Evolutionary conservation across 331 rosid species (phyloP), one percentile per base, ranked within the genome.

Genomic region (Malus hybrid): DNA sequence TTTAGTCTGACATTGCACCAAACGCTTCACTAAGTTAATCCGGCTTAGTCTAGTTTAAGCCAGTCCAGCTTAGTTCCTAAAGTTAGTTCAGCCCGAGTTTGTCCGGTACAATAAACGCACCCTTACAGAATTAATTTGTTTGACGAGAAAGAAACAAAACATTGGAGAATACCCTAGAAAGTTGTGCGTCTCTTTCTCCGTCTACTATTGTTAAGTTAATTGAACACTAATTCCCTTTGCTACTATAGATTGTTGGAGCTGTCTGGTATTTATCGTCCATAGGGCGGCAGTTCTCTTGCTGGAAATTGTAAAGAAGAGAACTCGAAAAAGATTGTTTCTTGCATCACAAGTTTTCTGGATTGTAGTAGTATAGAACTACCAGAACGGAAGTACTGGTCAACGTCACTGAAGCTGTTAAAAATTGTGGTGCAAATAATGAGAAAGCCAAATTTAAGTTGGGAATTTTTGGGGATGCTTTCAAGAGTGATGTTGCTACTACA

Each of bases 381-480:
- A 10, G 93, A 87, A 20, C 82, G 97, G 66, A 64, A 81, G 52
- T 76, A 77, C 44, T 93, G 97, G 71, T 86, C 8, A 94, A 91
- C 42, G 70, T 83, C 88, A 91, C 98, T 27, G 55, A 1, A 2
- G 87, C 85, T 18, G 56, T 86, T 60, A 6, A 18, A 12, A 80
- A 44, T 28, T 93, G 98, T 36, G 85, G 88, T 69, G 83, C 86
- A 57, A 12, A 57, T 3, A 85, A 76, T 78, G 76, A 64, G 42
- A 42, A 82, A 27, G 60, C 79, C n/a, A 27, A 77, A 16, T 90
- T 88, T 67, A 83, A 77, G 76, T 91, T 91, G 65, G 98, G 98
- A 56, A 88, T 91, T 84, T 91, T 91, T 74, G 86, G 88, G 16
- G 95, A 81, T 79, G 97, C 96, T 69, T 88, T 91, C 74, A 62